A percentile compares a stretch with the other conserved stretches of the same genome.
Conservation (phyloP, 306 rosid genomes). For the Trichosanthes cucumerina region DNA sequence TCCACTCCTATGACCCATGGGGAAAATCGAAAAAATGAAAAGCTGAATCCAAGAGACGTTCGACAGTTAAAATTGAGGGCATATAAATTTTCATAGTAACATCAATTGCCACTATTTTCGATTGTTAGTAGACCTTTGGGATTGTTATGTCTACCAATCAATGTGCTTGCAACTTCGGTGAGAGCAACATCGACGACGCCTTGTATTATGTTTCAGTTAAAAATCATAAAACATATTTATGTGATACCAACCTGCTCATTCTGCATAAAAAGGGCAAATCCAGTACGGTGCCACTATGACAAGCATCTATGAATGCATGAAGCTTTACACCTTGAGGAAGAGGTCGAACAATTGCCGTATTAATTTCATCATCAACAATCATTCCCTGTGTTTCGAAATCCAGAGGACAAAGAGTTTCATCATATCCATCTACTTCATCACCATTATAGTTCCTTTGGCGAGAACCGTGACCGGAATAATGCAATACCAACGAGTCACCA, state of each 20-base stretch:
- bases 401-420: constrained; percentile 90
- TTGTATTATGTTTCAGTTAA: not conserved
- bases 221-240: not conserved
- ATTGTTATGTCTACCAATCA: not conserved
- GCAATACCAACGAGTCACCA: constrained; percentile 93
- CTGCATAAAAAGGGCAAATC: constrained; percentile 96
- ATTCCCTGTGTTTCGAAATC: constrained; percentile 98
- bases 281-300: constrained; percentile 93
- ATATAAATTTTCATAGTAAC: not conserved
- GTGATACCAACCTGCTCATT: constrained; percentile 67
- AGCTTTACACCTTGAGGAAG: constrained; percentile 79
- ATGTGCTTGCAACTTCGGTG: not conserved
- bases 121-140: not conserved
- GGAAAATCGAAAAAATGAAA: not conserved
- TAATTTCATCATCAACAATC: constrained; percentile 98
- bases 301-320: constrained; percentile 91
- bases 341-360: constrained; percentile 63
- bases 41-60: not conserved
- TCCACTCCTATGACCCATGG: constrained; percentile 43
- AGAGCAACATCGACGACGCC: not conserved
- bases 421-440: constrained; percentile 90
- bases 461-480: constrained; percentile 99
- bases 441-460: constrained; percentile 78
- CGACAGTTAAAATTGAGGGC: not conserved
- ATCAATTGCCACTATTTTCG: not conserved